Percentiles rank a stretch among this genome's conserved stretches.
phyloP scores from a whole-genome alignment of 495 filamentous ascomycete genomes.

The Podospora pseudocomata region DNA sequence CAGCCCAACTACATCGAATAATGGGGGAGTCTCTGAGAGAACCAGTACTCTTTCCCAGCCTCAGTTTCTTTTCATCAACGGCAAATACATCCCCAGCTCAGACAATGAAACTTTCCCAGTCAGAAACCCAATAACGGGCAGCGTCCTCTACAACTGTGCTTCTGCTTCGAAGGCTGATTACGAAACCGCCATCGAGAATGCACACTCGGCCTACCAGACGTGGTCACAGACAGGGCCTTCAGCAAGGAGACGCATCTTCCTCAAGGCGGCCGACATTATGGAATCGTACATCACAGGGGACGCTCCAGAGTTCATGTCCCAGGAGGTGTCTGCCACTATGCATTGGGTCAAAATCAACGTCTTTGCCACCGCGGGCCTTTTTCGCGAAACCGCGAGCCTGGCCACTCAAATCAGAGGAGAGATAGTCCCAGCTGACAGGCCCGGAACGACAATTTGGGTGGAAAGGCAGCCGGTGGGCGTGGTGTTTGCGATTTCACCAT shows the following conservation, averaged over 20 bases:
- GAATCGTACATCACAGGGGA: conserved; percentile 57
- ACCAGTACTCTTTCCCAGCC: conserved; percentile 13
- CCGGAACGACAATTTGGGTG: conserved; percentile 31
- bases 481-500: conserved; percentile 37
- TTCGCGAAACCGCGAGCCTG: conserved; percentile 62
- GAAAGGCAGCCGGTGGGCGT: conserved; percentile 33
- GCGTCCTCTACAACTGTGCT: conserved; percentile 54
- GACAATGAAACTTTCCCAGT: conserved; percentile 59
- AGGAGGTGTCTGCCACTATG: conserved; percentile 37
- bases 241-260: conserved; percentile 59
- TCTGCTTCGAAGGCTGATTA: conserved; percentile 58
- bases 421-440: conserved; percentile 31
- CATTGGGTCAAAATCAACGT: conserved; percentile 50
- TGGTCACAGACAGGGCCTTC: conserved; percentile 60
- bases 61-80: conserved; percentile 58
- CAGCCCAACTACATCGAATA: background rate
- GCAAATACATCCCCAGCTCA: conserved; percentile 50
- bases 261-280: conserved; percentile 65
- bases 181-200: conserved; percentile 53
- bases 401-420: conserved; percentile 38
- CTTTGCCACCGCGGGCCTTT: conserved; percentile 45
- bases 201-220: conserved; percentile 57
- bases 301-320: conserved; percentile 50
- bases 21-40: background rate
- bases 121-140: conserved; percentile 54